Evolutionary conservation across 768 basidiomycete genomes (phyloP).

Genomic region (Tylopilus balloui): DNA sequence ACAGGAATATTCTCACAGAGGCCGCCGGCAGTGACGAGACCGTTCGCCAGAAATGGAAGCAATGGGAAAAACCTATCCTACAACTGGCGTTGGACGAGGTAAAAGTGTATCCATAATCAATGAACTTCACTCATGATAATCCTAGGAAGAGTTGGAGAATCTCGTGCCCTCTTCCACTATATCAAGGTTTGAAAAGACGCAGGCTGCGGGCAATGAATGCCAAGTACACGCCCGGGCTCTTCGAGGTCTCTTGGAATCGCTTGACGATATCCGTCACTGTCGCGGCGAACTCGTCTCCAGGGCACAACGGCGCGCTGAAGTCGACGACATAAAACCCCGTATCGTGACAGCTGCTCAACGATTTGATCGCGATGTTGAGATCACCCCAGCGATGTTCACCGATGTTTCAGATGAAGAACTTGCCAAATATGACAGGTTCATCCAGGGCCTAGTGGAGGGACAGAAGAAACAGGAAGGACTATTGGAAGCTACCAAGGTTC

Average conservation of each 20-base stretch:
- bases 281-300: conserved; percentile 61
- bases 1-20: conserved; percentile 64
- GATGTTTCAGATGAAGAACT: conserved; percentile 75
- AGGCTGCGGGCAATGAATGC: conserved; percentile 44
- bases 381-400: conserved; percentile 85
- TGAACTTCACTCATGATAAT: neutral
- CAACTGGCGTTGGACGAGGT: conserved; percentile 70
- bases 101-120: neutral
- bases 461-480: conserved; percentile 61
- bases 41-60: conserved; percentile 80
- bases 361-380: conserved; percentile 62
- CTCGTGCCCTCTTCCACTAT: conserved; percentile 65
- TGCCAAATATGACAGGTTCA: conserved; percentile 73
- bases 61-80: conserved; percentile 74
- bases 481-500: conserved; percentile 65
- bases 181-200: conserved; percentile 28
- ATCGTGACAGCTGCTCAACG: conserved; percentile 63
- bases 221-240: conserved; percentile 64
- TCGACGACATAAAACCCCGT: conserved; percentile 69
- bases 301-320: conserved; percentile 54
- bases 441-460: conserved; percentile 52
- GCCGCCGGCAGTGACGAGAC: conserved; percentile 73
- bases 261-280: conserved; percentile 65
- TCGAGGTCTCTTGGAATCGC: conserved; percentile 69
- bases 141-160: conserved; percentile 59